A percentile compares a stretch with the other conserved stretches of the same genome.
Conservation (phyloP, 2,329 filamentous ascomycete species). For the Talaromyces sp. region DNA sequence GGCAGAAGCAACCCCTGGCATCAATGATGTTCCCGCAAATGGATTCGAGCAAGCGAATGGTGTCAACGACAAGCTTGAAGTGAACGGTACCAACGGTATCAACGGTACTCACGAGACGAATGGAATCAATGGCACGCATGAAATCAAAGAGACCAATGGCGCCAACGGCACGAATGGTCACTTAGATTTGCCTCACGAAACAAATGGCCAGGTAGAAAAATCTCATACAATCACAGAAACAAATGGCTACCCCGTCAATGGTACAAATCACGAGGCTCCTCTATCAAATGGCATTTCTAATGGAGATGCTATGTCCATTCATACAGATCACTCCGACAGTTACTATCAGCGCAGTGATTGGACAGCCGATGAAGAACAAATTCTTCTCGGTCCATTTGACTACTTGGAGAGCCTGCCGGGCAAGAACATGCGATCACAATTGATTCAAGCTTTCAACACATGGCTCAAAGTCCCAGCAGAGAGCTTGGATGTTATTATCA, state of each 20-base stretch:
- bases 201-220: neutral
- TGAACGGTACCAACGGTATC: neutral
- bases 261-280: neutral
- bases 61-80: neutral
- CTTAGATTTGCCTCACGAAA: neutral
- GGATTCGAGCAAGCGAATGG: neutral
- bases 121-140: neutral
- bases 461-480: conserved; percentile 37
- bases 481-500: conserved; percentile 35
- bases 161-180: neutral
- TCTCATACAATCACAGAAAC: neutral
- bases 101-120: neutral
- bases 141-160: neutral
- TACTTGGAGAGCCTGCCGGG: conserved; percentile 37
- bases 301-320: neutral
- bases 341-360: conserved; percentile 14
- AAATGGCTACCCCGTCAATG: neutral
- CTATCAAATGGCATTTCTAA: neutral
- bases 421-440: conserved; percentile 39
- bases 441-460: conserved; percentile 41
- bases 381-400: conserved; percentile 27
- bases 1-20: neutral
- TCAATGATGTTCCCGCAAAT: neutral
- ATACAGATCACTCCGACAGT: neutral
- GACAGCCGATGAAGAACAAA: conserved; percentile 8